Percentiles rank a stretch among this genome's conserved stretches.
Conservation (phyloP, 2,329 filamentous ascomycete species). For the Plenodomus biglobosus region DNA sequence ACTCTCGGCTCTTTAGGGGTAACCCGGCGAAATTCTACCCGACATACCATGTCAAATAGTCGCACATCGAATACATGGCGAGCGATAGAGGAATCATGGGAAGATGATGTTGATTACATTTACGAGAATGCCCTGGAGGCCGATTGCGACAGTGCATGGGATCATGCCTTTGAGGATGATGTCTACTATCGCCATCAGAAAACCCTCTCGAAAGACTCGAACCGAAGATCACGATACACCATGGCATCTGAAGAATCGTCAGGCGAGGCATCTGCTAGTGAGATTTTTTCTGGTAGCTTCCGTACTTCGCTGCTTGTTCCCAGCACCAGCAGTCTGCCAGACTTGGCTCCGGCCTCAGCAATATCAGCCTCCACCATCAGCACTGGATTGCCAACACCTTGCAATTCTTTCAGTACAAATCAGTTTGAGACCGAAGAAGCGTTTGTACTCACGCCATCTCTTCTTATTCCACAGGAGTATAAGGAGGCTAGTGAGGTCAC, state of each 20-base stretch:
- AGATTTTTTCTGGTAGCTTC: conserved; percentile 22
- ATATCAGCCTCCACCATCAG: conserved; percentile 36
- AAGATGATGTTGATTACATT: conserved; percentile 64
- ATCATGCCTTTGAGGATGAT: conserved; percentile 36
- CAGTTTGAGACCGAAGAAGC: conserved; percentile 26
- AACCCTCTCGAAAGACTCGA: not conserved
- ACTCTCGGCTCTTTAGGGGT: conserved; percentile 48
- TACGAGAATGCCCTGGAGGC: conserved; percentile 64
- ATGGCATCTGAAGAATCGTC: not conserved
- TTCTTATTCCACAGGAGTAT: conserved; percentile 40
- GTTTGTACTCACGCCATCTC: conserved; percentile 45
- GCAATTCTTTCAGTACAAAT: conserved; percentile 21
- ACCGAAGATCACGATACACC: not conserved
- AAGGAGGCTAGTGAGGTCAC: conserved; percentile 41
- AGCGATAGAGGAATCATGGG: conserved; percentile 55
- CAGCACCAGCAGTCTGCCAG: conserved; percentile 33
- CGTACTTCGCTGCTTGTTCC: conserved; percentile 33
- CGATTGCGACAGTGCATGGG: conserved; percentile 63
- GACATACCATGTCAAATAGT: conserved; percentile 19
- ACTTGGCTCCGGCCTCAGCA: conserved; percentile 39
- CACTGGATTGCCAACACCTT: conserved; percentile 33
- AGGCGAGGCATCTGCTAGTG: conserved; percentile 4
- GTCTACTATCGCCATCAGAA: conserved; percentile 40
- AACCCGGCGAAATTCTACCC: conserved; percentile 25
- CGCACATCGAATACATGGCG: conserved; percentile 41